phyloP scores from a whole-genome alignment of 2,329 filamentous ascomycete species.

The Pseudodiploospora longispora region DNA sequence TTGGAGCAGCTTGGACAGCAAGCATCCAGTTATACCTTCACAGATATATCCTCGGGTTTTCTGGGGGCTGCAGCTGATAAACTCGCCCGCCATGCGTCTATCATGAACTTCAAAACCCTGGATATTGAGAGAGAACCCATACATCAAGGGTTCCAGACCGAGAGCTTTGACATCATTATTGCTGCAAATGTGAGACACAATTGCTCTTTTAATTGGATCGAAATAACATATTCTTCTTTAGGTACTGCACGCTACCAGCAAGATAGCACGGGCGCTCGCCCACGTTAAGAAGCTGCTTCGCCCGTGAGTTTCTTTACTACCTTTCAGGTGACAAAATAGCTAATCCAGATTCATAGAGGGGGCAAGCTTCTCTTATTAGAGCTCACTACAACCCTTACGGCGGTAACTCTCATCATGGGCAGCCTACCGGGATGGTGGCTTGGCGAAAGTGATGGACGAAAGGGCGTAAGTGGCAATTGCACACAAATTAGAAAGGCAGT shows the following conservation, averaged over 20 bases:
- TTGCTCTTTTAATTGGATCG: no score
- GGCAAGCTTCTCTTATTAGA: conserved; percentile 10
- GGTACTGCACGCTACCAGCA: conserved; percentile 14
- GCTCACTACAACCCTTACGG: conserved; percentile 5
- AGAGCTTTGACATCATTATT: conserved; percentile 13
- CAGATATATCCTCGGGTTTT: conserved; percentile 29
- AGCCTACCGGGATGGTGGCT: conserved; percentile 22
- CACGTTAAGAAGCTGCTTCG: conserved; percentile 30
- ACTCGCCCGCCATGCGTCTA: conserved; percentile 14
- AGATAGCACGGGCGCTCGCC: conserved; percentile 13
- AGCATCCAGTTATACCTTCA: conserved; percentile 23
- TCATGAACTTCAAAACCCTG: conserved; percentile 17
- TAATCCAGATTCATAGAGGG: no score
- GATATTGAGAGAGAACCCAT: conserved; percentile 11
- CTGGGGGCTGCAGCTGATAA: conserved; percentile 24
- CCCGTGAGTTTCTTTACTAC: conserved; percentile 36
- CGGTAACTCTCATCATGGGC: conserved; percentile 16
- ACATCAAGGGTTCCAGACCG: conserved; percentile 10
- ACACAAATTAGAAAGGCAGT: no score
- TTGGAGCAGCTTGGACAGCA: conserved; percentile 20
- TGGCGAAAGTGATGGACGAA: conserved; percentile 13
- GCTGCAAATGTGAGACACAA: conserved; percentile 19
- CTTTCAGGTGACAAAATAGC: conserved; percentile 29
- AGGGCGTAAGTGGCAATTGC: no score
- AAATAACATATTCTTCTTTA: conserved; percentile 30